These are phyloP conservation scores for Lachnellula subtilissima DNA, from an alignment of 2,329 filamentous ascomycete genomes.

Conservation along the genomic window DNA sequence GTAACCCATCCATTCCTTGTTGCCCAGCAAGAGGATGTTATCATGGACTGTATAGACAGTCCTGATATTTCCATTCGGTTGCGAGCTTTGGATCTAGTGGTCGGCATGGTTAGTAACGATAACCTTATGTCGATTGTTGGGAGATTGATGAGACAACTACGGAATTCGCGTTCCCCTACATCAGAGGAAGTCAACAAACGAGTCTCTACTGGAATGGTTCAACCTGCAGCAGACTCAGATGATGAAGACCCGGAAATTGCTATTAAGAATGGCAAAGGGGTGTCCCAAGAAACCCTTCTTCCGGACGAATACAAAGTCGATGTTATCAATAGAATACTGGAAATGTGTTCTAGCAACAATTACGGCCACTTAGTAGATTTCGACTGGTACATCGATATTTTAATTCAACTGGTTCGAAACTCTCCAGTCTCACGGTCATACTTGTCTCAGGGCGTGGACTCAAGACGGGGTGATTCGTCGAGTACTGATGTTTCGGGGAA, in stretches of 20 bases:
- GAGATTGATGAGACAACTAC: constrained; percentile 81
- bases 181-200: constrained; percentile 41
- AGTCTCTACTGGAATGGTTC: constrained; percentile 35
- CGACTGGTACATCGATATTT: constrained; percentile 92
- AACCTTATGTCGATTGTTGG: constrained; percentile 81
- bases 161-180: constrained; percentile 53
- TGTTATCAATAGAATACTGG: constrained; percentile 76
- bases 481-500: constrained; percentile 52
- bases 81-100: constrained; percentile 84
- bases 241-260: constrained; percentile 50
- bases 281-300: constrained; percentile 55
- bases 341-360: constrained; percentile 85
- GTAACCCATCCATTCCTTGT: constrained; percentile 83
- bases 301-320: constrained; percentile 82
- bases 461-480: constrained; percentile 7
- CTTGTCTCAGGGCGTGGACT: constrained; percentile 12
- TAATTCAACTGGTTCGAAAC: constrained; percentile 78
- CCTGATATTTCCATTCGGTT: constrained; percentile 92
- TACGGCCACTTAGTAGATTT: constrained; percentile 86
- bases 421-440: constrained; percentile 46
- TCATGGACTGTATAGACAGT: constrained; percentile 93
- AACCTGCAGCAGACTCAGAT: constrained; percentile 43
- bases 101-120: constrained; percentile 87
- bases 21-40: constrained; percentile 89
- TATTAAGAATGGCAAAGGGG: constrained; percentile 45